Evolutionary conservation across 202 grass and related monocot genomes (phyloP).

Genomic region (Elaeis oleifera): DNA sequence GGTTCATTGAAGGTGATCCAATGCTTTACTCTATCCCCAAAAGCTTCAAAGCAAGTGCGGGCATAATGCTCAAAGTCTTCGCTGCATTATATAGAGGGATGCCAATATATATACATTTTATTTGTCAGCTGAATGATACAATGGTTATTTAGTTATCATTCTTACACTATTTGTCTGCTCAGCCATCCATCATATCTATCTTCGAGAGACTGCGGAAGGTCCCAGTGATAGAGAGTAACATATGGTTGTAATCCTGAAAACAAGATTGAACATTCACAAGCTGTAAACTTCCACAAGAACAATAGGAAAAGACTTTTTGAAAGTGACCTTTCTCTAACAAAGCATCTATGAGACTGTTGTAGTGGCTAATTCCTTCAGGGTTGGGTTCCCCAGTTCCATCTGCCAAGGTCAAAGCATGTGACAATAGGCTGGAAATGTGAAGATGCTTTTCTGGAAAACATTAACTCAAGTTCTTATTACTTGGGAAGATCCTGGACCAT

Average conservation of each 20-base stretch:
- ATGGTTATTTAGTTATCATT: constrained; percentile 6
- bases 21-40: constrained; percentile 90
- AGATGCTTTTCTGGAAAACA: no score
- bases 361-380: constrained; percentile 75
- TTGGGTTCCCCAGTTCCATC: constrained; percentile 89
- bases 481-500: constrained; percentile 93
- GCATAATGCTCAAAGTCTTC: constrained; percentile 78
- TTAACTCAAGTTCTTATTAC: constrained; percentile 28
- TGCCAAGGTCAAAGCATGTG: constrained; percentile 28
- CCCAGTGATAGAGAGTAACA: constrained; percentile 85
- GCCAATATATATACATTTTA: background rate
- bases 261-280: constrained; percentile 4
- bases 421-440: background rate
- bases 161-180: constrained; percentile 76
- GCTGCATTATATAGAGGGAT: constrained; percentile 31
- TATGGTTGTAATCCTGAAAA: constrained; percentile 70
- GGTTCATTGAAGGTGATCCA: constrained; percentile 98
- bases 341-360: constrained; percentile 70
- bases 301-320: background rate
- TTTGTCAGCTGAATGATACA: background rate
- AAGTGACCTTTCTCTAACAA: constrained; percentile 58
- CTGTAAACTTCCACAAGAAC: background rate
- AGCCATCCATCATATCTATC: constrained; percentile 88
- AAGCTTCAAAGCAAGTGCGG: constrained; percentile 72
- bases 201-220: constrained; percentile 82